phyloP scores from a whole-genome alignment of 306 rosid species.

The Corylus avellana region DNA sequence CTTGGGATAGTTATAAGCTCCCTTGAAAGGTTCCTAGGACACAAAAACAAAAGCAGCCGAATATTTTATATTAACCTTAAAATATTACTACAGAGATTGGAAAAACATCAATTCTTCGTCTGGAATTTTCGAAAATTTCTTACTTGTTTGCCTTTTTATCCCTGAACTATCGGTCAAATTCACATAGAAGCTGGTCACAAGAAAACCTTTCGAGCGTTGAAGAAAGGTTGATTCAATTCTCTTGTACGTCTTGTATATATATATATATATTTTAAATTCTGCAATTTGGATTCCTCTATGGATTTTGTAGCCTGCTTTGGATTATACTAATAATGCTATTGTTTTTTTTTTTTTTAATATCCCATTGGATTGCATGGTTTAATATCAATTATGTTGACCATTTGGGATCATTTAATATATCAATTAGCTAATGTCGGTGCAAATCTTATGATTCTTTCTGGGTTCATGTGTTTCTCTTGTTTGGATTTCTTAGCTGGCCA shows the following conservation, averaged over 20 bases:
- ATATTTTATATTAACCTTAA: conserved; percentile 2
- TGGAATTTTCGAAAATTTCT: neutral
- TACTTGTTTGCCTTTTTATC: neutral
- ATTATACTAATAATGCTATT: neutral
- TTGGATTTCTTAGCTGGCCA: neutral
- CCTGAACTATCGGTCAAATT: neutral
- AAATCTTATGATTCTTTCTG: neutral
- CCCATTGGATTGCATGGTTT: neutral
- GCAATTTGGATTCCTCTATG: neutral
- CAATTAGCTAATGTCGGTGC: neutral
- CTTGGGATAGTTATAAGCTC: conserved; percentile 9
- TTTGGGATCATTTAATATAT: neutral
- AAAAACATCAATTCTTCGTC: neutral
- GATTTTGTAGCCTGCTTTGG: neutral
- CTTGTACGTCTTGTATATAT: neutral
- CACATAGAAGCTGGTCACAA: neutral
- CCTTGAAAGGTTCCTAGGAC: neutral
- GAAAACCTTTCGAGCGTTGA: neutral
- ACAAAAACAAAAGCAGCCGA: neutral
- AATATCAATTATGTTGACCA: neutral
- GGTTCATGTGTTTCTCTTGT: neutral
- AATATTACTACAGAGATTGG: neutral
- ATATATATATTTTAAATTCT: neutral
- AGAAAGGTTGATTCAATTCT: neutral
- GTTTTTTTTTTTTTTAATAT: neutral